Evolutionary conservation across 805 yeast genomes (phyloP).

Genomic region (Wickerhamomyces queroliae): DNA sequence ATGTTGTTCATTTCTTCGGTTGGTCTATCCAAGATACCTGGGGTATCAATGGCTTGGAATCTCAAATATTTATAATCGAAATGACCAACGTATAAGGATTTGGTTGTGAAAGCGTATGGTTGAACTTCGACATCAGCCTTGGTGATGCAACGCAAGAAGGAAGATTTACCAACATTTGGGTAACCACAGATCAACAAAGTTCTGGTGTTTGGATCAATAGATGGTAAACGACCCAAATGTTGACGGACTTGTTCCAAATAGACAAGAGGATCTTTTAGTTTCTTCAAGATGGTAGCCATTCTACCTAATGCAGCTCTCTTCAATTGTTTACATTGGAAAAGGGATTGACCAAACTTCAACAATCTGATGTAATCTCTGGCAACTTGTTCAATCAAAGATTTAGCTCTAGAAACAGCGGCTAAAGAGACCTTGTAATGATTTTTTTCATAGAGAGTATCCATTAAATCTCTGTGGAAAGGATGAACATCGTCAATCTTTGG

Average conservation of each 20-base stretch:
- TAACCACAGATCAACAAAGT: constrained; percentile 96
- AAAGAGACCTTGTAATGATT: constrained; percentile 96
- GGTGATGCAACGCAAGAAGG: constrained; percentile 87
- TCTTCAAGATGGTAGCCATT: constrained; percentile 97
- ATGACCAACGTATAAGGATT: constrained; percentile 95
- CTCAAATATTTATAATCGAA: constrained; percentile 96
- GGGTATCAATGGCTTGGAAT: constrained; percentile 98
- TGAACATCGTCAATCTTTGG: constrained; percentile 97
- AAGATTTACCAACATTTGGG: constrained; percentile 98
- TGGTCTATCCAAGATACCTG: constrained; percentile 98
- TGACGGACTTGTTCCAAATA: constrained; percentile 98
- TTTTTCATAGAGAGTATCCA: constrained; percentile 97
- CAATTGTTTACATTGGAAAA: constrained; percentile 97
- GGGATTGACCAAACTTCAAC: constrained; percentile 93
- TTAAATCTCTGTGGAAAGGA: constrained; percentile 96
- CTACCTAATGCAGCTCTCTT: constrained; percentile 99
- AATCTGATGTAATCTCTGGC: constrained; percentile 92
- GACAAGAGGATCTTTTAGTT: constrained; percentile 86
- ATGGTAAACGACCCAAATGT: constrained; percentile 96
- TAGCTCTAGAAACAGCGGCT: constrained; percentile 92
- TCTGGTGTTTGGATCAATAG: constrained; percentile 98
- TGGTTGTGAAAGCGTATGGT: constrained; percentile 98
- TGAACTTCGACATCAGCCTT: constrained; percentile 99
- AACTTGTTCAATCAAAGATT: constrained; percentile 90
- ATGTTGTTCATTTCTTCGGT: constrained; percentile 99